These are phyloP conservation scores for Alisma plantagoaquatica DNA, from an alignment of 106 monocot species.

Conservation along the genomic window DNA sequence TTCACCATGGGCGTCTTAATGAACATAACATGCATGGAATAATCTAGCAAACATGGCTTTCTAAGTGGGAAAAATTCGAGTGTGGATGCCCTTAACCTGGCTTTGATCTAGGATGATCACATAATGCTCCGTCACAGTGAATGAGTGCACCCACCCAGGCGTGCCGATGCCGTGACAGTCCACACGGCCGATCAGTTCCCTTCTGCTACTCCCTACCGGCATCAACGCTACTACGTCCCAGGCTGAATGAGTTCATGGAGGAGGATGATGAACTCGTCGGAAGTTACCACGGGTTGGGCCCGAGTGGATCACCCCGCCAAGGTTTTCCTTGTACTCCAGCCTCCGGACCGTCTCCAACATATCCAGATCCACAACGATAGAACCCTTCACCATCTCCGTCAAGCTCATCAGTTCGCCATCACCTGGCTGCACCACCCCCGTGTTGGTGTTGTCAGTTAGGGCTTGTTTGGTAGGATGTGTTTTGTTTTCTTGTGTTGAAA, in stretches of 20 bases:
- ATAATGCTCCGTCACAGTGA: slow-evolving; percentile 78
- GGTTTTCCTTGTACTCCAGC: slow-evolving; percentile 58
- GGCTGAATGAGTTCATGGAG: slow-evolving; percentile 71
- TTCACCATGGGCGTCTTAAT: no score
- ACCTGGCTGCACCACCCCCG: slow-evolving; percentile 69
- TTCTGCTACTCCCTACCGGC: slow-evolving; percentile 64
- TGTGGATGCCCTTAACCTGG: no score
- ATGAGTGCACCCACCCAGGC: slow-evolving; percentile 99
- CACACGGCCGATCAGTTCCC: slow-evolving; percentile 72
- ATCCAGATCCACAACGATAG: slow-evolving; percentile 60
- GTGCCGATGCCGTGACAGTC: slow-evolving; percentile 60
- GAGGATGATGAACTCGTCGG: slow-evolving; percentile 60
- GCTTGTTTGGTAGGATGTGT: no score
- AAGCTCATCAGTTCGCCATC: slow-evolving; percentile 92
- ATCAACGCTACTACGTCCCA: slow-evolving; percentile 79
- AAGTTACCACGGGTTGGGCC: slow-evolving; percentile 90
- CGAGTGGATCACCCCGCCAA: slow-evolving; percentile 77
- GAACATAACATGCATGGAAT: no score
- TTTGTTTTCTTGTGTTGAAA: no score
- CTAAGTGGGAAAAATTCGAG: no score
- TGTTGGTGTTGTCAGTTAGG: slow-evolving; percentile 99
- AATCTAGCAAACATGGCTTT: no score
- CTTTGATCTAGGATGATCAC: no score
- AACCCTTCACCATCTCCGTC: slow-evolving; percentile 87
- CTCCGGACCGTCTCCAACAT: slow-evolving; percentile 74